Evolutionary conservation across 1,139 yeast genomes (phyloP), one percentile per base, ranked within the genome.

Genomic region (Kodamaea anthophila): DNA sequence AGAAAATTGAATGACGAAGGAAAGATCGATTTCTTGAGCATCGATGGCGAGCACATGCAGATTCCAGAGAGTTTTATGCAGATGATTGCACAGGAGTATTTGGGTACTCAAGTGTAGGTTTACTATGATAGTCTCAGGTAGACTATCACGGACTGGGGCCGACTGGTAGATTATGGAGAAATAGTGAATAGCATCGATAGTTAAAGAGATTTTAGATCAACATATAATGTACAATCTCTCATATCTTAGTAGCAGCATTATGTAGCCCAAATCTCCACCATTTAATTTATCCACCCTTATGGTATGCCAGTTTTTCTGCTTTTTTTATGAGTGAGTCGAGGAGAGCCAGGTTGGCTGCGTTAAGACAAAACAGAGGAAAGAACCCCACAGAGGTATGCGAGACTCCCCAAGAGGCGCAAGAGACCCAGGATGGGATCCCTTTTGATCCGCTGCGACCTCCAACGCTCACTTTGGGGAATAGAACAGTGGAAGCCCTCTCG

Each of bases 31-130:
- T 79, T 76, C 38, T 43, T 65, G 22, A 47, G 54, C 3, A 60
- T 82, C 12, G 72, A 76, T 21, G 86, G 74, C n/a, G 63, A 52
- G 4, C 94, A 84, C 50, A 79, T 84, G 87, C 58, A 60, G 15
- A 70, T 84, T 15, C 57, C 71, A 7, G 75, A 75, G 13, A 58
- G 56, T 0, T 68, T 70, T 36, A 49, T 80, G 26, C 47, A 41
- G 13, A 51, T 57, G 4, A 49, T 72, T 9, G 64, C 65, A 3
- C 38, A 43, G 22, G 46, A 53, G 30, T 74, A 65, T 36, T 53
- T 51, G 27, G 60, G 56, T 24, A 35, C 36, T 42, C n/a, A n/a
- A n/a, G n/a, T n/a, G n/a, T n/a, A n/a, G n/a, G n/a, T n/a, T n/a
- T n/a, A n/a, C n/a, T n/a, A n/a, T n/a, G n/a, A n/a, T n/a, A n/a